Conservation (phyloP, 2,329 filamentous ascomycete genomes). For the Dactylellina leptospora region DNA sequence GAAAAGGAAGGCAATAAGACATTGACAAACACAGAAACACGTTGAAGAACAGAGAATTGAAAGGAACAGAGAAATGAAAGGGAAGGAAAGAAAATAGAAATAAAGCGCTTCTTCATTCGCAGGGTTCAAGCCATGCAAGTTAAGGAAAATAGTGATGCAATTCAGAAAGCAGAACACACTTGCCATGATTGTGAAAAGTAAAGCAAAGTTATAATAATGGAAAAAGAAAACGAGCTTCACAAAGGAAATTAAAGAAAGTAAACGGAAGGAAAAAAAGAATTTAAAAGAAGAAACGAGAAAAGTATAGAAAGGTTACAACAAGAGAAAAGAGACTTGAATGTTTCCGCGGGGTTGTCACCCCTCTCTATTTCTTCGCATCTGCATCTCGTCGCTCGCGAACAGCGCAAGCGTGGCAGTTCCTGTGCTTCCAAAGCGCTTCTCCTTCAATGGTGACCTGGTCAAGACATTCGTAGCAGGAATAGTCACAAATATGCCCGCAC, state of each 20-base stretch:
- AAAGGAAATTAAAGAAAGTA: too few relatives aligned
- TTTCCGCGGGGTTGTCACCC: too few relatives aligned
- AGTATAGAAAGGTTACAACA: neutral
- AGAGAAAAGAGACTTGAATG: neutral
- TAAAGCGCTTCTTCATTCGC: too few relatives aligned
- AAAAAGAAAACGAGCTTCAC: too few relatives aligned
- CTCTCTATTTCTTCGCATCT: too few relatives aligned
- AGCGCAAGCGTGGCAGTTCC: conserved; percentile 1
- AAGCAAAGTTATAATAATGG: too few relatives aligned
- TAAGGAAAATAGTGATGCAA: too few relatives aligned
- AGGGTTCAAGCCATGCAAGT: too few relatives aligned
- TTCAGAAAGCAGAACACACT: too few relatives aligned
- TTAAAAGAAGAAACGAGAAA: neutral
- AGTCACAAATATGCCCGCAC: conserved; percentile 23
- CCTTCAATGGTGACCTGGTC: conserved; percentile 18
- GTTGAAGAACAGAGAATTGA: neutral
- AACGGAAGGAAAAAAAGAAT: neutral
- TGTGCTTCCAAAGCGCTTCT: conserved; percentile 16
- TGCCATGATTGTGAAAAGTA: too few relatives aligned
- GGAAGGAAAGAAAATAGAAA: neutral
- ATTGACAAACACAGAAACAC: neutral
- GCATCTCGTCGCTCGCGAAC: neutral
- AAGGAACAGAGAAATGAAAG: neutral
- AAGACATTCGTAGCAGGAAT: conserved; percentile 18
- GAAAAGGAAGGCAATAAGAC: too few relatives aligned